Evolutionary conservation across 176 grass and related monocot genomes (phyloP), one percentile per base, ranked within the genome.

Genomic region (Triticum turgidum): DNA sequence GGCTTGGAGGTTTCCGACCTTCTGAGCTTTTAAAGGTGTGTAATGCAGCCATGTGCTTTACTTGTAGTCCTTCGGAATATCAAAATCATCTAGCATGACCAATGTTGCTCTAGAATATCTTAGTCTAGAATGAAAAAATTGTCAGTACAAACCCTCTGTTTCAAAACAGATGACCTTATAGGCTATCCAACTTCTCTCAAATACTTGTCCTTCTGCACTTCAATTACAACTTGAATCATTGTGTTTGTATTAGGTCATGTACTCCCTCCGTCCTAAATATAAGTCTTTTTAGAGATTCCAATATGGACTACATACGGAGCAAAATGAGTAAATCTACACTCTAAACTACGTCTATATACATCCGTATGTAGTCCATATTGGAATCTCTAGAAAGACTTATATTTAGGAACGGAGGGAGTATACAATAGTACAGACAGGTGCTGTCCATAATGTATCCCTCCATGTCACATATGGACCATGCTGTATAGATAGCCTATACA

Each of bases 1-100:
- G 97, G 97, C 80, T 99, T 33, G 97, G 97, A 49, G 97, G 94
- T 52, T 99, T 99, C 67, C 90, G 97, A 56, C 92, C 94, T 83
- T 99, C 94, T 71, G 97, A 99, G 63, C 79, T 99, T 87, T 83
- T 99, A 61, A 96, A 99, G 97, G 97, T 96, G 65, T 81, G 87
- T 72, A 81, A 61, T 77, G 4, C 51, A 66, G 14, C 13, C 21
- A 76, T 81, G 69, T 45, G 7, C 64, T 78, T 69, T 86, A 13
- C 59, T 79, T 71, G 15, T 82, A 66, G 42, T 79, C 71, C 52
- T 67, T 80, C 72, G n/a, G 21, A 65, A 61, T 64, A 37, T 64
- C 63, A 30, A 82, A 64, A 10, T n/a, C 17, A 11, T 79, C 62
- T 81, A 67, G 67, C 30, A 22, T 27, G 47, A 56, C 20, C 32